Evolutionary conservation across 2,329 filamentous ascomycete species (phyloP).

Genomic region (Cytospora piceae): DNA sequence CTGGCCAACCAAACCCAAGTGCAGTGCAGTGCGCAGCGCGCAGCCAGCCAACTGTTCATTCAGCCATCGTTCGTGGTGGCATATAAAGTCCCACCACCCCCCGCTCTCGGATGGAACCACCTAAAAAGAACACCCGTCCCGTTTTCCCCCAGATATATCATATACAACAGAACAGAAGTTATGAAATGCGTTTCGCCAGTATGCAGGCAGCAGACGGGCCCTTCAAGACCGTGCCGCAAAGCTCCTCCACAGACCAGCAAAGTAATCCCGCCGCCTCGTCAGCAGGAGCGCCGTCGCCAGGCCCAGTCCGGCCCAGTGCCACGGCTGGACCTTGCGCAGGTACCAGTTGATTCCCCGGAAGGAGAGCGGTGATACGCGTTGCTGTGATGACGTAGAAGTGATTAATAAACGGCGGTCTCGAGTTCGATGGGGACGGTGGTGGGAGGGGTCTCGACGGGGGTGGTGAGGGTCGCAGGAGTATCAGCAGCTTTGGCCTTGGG

Average conservation of each 20-base stretch:
- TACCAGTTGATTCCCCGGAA: constrained; percentile 26
- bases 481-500: background rate
- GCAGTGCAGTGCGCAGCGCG: background rate
- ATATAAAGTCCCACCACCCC: background rate
- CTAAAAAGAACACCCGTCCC: background rate
- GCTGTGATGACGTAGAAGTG: constrained; percentile 8
- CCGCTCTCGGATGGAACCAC: background rate
- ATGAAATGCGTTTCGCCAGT: background rate
- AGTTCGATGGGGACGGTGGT: background rate
- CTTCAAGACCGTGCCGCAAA: constrained; percentile 17
- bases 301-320: constrained; percentile 31
- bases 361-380: constrained; percentile 23
- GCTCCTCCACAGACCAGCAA: constrained; percentile 27
- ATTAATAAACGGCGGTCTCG: constrained; percentile 14
- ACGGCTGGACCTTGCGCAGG: constrained; percentile 28
- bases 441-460: background rate
- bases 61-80: background rate
- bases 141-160: constrained; percentile 4
- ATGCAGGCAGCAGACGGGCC: constrained; percentile 3
- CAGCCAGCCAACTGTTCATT: background rate
- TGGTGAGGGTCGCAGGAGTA: background rate
- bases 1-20: background rate
- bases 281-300: constrained; percentile 21
- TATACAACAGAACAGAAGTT: constrained; percentile 13
- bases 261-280: constrained; percentile 23